phyloP scores from a whole-genome alignment of 768 basidiomycete species.

The Phylloporus rhodoxanthus region DNA sequence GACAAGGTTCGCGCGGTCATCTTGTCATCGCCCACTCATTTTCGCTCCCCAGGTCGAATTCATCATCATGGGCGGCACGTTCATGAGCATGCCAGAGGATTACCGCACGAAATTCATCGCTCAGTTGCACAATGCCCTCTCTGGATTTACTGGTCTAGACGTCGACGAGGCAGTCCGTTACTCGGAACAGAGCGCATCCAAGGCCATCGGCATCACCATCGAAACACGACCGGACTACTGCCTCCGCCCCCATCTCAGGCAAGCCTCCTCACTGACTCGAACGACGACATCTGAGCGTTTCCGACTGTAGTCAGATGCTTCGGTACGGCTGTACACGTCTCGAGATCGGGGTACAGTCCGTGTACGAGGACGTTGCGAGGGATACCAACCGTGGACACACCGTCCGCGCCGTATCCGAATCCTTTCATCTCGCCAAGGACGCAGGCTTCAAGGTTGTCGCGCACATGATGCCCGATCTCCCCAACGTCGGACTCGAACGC shows the following conservation, averaged over 20 bases:
- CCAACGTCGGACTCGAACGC: conserved; percentile 94
- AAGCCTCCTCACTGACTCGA: conserved; percentile 6
- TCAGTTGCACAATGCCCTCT: conserved; percentile 93
- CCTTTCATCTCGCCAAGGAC: conserved; percentile 96
- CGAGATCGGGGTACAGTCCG: conserved; percentile 97
- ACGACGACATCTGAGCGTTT: not conserved
- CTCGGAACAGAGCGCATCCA: conserved; percentile 95
- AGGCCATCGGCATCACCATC: conserved; percentile 98
- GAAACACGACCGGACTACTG: conserved; percentile 99
- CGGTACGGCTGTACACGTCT: conserved; percentile 97
- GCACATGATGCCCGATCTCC: conserved; percentile 99
- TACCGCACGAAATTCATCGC: conserved; percentile 92
- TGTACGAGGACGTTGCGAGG: conserved; percentile 98
- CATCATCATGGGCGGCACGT: conserved; percentile 98
- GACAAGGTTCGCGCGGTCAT: conserved; percentile 70
- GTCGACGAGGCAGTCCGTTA: conserved; percentile 97
- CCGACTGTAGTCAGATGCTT: conserved; percentile 83
- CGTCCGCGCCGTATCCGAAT: conserved; percentile 93
- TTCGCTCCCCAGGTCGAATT: conserved; percentile 59
- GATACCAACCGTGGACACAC: conserved; percentile 99
- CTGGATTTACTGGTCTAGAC: conserved; percentile 88
- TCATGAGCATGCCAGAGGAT: conserved; percentile 99
- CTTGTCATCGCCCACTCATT: not conserved
- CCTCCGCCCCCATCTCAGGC: conserved; percentile 92
- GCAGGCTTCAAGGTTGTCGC: conserved; percentile 99